Conservation (phyloP, 257 asterid genomes). For the Capsicum chinense region DNA sequence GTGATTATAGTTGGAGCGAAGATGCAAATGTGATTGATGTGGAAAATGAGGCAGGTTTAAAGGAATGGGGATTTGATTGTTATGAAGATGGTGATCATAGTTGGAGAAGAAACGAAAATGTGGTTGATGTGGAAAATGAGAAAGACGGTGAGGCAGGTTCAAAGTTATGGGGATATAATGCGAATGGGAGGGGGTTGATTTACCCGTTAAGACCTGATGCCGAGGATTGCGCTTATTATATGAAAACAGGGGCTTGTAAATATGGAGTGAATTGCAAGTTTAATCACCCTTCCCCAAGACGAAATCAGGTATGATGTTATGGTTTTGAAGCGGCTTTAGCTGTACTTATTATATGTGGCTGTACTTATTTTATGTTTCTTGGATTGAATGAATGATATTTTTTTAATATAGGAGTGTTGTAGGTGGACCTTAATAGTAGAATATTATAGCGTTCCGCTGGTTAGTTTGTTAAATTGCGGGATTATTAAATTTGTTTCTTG, state of each 20-base stretch:
- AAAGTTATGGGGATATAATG: constrained; percentile 21
- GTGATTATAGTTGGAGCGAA: constrained; percentile 27
- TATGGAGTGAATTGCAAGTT: constrained; percentile 45
- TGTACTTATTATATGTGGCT: constrained; percentile 1
- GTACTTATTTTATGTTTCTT: constrained; percentile 3
- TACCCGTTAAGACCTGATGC: constrained; percentile 39
- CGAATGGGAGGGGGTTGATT: neutral
- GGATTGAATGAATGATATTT: neutral
- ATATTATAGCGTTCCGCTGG: neutral
- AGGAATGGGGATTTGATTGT: constrained; percentile 21
- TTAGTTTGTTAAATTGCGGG: neutral
- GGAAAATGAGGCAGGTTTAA: constrained; percentile 20
- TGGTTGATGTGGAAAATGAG: constrained; percentile 16
- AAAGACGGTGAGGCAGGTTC: constrained; percentile 17
- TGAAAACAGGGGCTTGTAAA: constrained; percentile 49
- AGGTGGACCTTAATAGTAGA: neutral
- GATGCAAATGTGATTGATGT: neutral
- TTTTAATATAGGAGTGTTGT: neutral
- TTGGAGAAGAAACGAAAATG: constrained; percentile 13
- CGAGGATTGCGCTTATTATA: constrained; percentile 46
- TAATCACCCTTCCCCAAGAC: constrained; percentile 46
- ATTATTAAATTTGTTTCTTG: neutral
- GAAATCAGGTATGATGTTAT: constrained; percentile 32
- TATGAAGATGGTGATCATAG: constrained; percentile 22
- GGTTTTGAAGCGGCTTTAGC: neutral